Evolutionary conservation across 1,284 basidiomycete genomes (phyloP).

Genomic region (Neolentinus lepideus): DNA sequence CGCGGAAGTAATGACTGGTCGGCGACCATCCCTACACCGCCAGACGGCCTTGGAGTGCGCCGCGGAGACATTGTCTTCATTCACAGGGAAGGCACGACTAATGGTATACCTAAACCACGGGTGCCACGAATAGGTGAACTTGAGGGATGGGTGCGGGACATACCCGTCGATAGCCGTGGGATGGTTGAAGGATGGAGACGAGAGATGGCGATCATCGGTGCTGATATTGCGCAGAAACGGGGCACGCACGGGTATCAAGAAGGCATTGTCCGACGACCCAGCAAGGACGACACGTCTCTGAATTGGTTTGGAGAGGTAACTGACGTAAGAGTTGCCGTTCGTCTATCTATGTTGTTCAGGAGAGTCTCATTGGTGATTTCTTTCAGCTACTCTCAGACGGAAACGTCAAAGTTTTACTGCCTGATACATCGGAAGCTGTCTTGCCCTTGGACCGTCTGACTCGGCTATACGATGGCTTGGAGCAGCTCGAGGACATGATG

Average conservation of each 20-base stretch:
- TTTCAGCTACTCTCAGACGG: constrained; percentile 64
- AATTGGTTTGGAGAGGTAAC: constrained; percentile 78
- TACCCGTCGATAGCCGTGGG: constrained; percentile 40
- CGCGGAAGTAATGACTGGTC: constrained; percentile 56
- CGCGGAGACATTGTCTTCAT: constrained; percentile 84
- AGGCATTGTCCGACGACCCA: constrained; percentile 36
- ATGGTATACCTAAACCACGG: constrained; percentile 56
- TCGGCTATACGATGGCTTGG: constrained; percentile 63
- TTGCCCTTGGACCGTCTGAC: constrained; percentile 64
- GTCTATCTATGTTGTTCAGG: not conserved
- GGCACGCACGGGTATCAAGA: constrained; percentile 31
- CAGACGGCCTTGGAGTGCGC: constrained; percentile 69
- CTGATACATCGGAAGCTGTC: constrained; percentile 36
- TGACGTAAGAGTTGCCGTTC: constrained; percentile 39
- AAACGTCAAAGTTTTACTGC: constrained; percentile 56
- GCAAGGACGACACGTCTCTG: constrained; percentile 35
- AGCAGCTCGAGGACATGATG: constrained; percentile 73
- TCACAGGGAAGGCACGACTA: constrained; percentile 55
- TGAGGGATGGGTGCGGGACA: constrained; percentile 69
- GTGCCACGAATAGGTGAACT: constrained; percentile 77
- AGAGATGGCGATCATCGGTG: constrained; percentile 59
- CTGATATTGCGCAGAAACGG: constrained; percentile 44
- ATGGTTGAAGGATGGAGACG: constrained; percentile 60
- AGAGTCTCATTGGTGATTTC: no score
- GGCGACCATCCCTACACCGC: constrained; percentile 29